Percentiles rank a stretch among this genome's conserved stretches.
Conservation (phyloP, 306 rosid genomes). For the Prosopis cineraria region DNA sequence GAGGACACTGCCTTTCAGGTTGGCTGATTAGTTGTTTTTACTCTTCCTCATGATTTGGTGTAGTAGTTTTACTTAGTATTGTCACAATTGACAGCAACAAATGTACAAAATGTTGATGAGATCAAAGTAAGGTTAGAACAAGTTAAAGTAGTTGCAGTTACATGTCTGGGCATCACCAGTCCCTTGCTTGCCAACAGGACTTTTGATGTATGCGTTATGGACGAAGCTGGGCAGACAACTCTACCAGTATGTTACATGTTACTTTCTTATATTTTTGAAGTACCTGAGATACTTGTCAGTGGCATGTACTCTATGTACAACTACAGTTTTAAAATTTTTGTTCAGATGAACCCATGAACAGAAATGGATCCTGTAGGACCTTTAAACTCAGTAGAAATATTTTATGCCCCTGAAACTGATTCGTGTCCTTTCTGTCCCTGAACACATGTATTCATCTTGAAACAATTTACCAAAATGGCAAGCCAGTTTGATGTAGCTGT, state of each 20-base stretch:
- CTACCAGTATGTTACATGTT: conserved; percentile 70
- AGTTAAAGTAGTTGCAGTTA: conserved; percentile 93
- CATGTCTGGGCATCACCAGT: conserved; percentile 83
- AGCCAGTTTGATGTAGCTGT: background rate
- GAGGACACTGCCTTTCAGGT: conserved; percentile 86
- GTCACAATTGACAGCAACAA: conserved; percentile 48
- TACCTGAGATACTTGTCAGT: conserved; percentile 12
- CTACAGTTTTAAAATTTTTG: background rate
- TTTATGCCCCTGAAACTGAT: background rate
- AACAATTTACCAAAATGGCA: background rate
- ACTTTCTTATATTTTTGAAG: conserved; percentile 25
- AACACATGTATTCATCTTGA: background rate
- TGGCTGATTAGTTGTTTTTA: conserved; percentile 30
- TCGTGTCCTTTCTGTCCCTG: background rate
- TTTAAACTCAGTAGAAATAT: background rate
- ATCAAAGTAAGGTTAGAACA: conserved; percentile 68
- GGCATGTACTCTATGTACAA: background rate
- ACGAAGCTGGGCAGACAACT: conserved; percentile 98
- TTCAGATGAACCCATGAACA: background rate
- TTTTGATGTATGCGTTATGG: conserved; percentile 98
- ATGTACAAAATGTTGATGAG: conserved; percentile 63
- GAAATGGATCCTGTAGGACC: background rate
- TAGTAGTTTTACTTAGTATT: conserved; percentile 33
- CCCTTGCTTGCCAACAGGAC: conserved; percentile 78
- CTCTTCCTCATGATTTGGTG: conserved; percentile 20